Percentiles rank a stretch among this genome's conserved stretches.
Evolutionary conservation across 331 rosid species (phyloP).

Genomic region (Dryas integrifolia): DNA sequence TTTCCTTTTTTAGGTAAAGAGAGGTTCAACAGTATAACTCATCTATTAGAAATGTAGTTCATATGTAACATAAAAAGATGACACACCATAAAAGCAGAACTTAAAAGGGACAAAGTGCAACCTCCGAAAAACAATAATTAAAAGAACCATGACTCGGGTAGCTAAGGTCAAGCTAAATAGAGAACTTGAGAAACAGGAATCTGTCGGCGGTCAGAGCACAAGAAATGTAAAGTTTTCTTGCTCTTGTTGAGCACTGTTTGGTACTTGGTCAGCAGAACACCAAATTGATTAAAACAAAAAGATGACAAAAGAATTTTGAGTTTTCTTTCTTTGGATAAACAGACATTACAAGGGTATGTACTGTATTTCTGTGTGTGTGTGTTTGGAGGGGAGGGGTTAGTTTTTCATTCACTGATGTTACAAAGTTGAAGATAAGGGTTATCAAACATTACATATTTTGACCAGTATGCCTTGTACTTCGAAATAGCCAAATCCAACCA

Average conservation of each 20-base stretch:
- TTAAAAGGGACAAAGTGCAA: too few relatives aligned
- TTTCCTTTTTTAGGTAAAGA: too few relatives aligned
- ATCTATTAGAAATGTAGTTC: too few relatives aligned
- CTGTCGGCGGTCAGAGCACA: not conserved
- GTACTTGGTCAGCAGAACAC: not conserved
- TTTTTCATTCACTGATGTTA: slow-evolving; percentile 43
- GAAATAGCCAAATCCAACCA: slow-evolving; percentile 94
- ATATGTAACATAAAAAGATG: too few relatives aligned
- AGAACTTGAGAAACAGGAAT: too few relatives aligned
- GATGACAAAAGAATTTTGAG: not conserved
- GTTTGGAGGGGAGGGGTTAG: not conserved
- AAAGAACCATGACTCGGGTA: too few relatives aligned
- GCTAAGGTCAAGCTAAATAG: too few relatives aligned
- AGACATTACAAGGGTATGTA: slow-evolving; percentile 2
- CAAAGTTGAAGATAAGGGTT: slow-evolving; percentile 71
- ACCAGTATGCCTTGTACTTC: slow-evolving; percentile 85
- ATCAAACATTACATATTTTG: slow-evolving; percentile 70
- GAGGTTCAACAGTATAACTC: too few relatives aligned
- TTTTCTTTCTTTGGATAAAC: not conserved
- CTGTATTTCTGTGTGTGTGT: slow-evolving; percentile 9
- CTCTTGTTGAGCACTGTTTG: not conserved
- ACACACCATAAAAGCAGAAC: too few relatives aligned
- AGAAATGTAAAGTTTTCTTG: not conserved
- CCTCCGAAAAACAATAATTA: too few relatives aligned
- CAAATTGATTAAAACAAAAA: not conserved